Evolutionary conservation across 1,284 basidiomycete species (phyloP), one percentile per base, ranked within the genome.

Genomic region (Trametes polyzona): DNA sequence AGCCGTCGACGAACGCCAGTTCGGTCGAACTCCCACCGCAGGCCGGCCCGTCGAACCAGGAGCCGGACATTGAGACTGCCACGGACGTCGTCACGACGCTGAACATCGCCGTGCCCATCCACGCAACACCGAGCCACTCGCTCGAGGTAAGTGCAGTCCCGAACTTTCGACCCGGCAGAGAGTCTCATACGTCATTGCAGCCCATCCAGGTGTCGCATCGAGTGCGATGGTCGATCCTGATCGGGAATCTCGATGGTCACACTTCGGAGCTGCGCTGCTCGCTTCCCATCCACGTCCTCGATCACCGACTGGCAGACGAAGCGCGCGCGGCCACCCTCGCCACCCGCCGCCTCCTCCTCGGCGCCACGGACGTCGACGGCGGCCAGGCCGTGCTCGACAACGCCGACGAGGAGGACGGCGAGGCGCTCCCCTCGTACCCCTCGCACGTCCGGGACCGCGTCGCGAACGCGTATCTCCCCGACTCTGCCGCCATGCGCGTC

Each of bases 251-350:
- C n/a, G 93, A 95, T 70, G 92, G 92, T 0, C 93, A 95, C 69
- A 88, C 87, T 1, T 95, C 93, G 2, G 94, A 96, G 73, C 79
- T 98, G 19, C 86, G 95, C 8, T 97, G 95, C 71, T 95, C 94
- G 0, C 80, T 97, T 1, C 95, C 95, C 0, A 76, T 98, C 33
- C 84, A 91, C 65, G 80, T 97, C 37, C 86, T 97, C 23, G 88
- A 95, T 62, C 68, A 82, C 57, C 77, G 83, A 9, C 76, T 95
- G 1, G 78, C 92, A 9, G 80, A 87, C 16, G 94, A 96, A 69
- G 89, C 92, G 0, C 80, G 86, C 39, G 74, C 81, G 0, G 82
- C 86, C 24, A 90, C 92, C 5, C 79, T 86, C 23, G 80, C 80
- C 10, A 93, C 93, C 0, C 83, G 94, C 23, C 83, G 88, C 27